These are phyloP conservation scores for Platismatia glauca DNA, from an alignment of 495 filamentous ascomycete species.

Conservation along the genomic window DNA sequence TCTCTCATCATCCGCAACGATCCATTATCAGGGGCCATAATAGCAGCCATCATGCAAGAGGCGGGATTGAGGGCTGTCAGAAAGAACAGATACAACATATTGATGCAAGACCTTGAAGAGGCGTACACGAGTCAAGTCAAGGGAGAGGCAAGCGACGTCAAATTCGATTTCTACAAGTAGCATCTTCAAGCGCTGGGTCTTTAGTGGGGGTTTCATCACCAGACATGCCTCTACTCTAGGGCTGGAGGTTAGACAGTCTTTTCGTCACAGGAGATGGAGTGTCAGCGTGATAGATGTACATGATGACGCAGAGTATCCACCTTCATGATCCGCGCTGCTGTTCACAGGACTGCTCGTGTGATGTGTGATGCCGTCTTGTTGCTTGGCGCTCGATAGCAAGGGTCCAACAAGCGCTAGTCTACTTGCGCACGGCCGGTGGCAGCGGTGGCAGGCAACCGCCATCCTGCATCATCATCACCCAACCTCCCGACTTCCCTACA, in stretches of 20 bases:
- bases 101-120: constrained; percentile 90
- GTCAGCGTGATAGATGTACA: neutral
- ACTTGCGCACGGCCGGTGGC: neutral
- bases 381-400: neutral
- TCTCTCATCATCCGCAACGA: constrained; percentile 93
- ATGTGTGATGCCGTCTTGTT: neutral
- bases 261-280: neutral
- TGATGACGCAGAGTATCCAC: neutral
- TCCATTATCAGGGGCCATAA: constrained; percentile 87
- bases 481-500: neutral
- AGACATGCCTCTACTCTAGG: neutral
- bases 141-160: constrained; percentile 58
- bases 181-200: neutral
- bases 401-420: neutral
- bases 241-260: neutral
- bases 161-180: constrained; percentile 51
- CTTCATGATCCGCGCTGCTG: neutral
- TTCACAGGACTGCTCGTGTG: neutral
- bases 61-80: constrained; percentile 88
- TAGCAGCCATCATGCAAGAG: constrained; percentile 99
- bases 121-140: constrained; percentile 94
- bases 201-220: neutral
- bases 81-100: constrained; percentile 99
- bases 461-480: constrained; percentile 3
- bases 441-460: constrained; percentile 15